A percentile compares a stretch with the other conserved stretches of the same genome.
phyloP scores from a whole-genome alignment of 352 stramenopile species.

The Pythium sukuiense region DNA sequence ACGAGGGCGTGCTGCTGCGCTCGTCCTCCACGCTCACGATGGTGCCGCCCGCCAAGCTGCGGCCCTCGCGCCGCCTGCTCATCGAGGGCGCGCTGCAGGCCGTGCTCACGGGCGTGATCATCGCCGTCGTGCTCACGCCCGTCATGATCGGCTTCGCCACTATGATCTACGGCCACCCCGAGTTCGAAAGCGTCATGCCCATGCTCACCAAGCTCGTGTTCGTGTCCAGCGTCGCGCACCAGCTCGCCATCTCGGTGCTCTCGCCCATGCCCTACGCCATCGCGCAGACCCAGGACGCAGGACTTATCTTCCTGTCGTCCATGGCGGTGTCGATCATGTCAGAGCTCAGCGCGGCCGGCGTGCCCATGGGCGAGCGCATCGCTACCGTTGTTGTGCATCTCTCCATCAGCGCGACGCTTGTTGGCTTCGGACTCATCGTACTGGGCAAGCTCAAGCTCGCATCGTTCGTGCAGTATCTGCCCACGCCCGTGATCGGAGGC shows the following conservation, averaged over 20 bases:
- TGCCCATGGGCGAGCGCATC: slow-evolving; percentile 61
- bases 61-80: slow-evolving; percentile 16
- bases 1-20: slow-evolving; percentile 37
- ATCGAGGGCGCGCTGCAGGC: slow-evolving; percentile 53
- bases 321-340: slow-evolving; percentile 93
- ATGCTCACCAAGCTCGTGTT: slow-evolving; percentile 92
- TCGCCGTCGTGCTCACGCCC: slow-evolving; percentile 69
- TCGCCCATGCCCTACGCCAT: slow-evolving; percentile 95
- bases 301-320: slow-evolving; percentile 94
- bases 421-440: slow-evolving; percentile 92
- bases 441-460: slow-evolving; percentile 90
- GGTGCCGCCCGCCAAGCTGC: slow-evolving; percentile 13
- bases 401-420: slow-evolving; percentile 83
- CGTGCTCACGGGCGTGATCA: slow-evolving; percentile 86
- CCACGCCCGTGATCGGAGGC: slow-evolving; percentile 92
- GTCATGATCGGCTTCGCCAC: slow-evolving; percentile 88
- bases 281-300: slow-evolving; percentile 95
- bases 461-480: slow-evolving; percentile 94
- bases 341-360: slow-evolving; percentile 47
- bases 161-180: slow-evolving; percentile 92
- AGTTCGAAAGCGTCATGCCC: slow-evolving; percentile 51
- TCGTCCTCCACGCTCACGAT: slow-evolving; percentile 21
- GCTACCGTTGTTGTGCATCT: slow-evolving; percentile 93
- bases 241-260: slow-evolving; percentile 90
- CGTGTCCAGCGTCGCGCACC: slow-evolving; percentile 93